Base-by-base conservation (phyloP, 2,329 filamentous ascomycete genomes). In the Aureobasidium sp. region DNA sequence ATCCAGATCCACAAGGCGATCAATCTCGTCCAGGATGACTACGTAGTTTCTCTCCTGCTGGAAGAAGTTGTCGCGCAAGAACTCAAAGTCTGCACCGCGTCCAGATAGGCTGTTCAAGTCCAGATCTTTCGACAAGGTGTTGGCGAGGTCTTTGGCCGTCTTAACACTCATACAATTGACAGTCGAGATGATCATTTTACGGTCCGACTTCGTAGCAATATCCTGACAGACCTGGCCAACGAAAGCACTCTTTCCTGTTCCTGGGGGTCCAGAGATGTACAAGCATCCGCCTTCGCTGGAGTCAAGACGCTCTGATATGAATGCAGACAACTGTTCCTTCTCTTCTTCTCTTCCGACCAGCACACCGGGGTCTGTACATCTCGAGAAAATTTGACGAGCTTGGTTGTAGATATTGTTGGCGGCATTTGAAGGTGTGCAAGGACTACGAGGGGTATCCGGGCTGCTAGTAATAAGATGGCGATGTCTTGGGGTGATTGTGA, bases 141-240 rank as follows among this genome's bases (percentile, higher is more conserved):
- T 82, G 74, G 95, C 96, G 25, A 99, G 81, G 71, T 97, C 92
- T 67, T 86, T 87, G 2, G 91, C 90, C 37, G 86, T 90, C 70
- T 94, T 95, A 75, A 97, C 87, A 75, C 92, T 96, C 87, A 97
- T 97, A 76, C 94, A 99, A 73, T 99, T 99, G 80, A 99, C 83
- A 70, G 92, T 93, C 2, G 87, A 86, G 59, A 87, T 86, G 69
- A 84, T 86, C 59, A 94, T 78, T 4, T 74, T 74, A 14, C 74
- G 69, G 1, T 78, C 74, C 17, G 81, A 77, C 36, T 78, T 74
- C 15, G 81, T 77, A 37, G 78, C 77, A 53, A 87, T 76, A 47
- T 85, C 79, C 52, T 84, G 78, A 52, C 88, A 88, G 56, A 96
- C 84, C 71, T 95, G 87, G 65, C 87, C 87, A 65, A 97, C 86